Base-by-base conservation (phyloP, 1,284 basidiomycete genomes). In the Apiotrichum gamsii region DNA sequence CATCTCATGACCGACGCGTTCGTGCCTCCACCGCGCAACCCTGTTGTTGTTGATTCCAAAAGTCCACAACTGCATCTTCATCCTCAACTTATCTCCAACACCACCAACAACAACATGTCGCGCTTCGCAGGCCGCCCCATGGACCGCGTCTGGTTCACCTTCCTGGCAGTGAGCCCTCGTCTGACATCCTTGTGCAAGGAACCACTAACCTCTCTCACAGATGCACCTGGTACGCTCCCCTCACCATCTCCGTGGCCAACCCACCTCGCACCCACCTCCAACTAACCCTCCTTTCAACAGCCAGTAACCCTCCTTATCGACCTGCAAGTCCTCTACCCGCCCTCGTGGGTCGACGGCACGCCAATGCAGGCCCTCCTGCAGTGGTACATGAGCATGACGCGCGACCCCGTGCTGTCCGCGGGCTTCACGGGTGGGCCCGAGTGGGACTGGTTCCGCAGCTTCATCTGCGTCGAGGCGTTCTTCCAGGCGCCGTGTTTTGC, bases 401-500 rank as follows among this genome's bases (percentile, higher is more conserved):
- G 63, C 3, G 71, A 73, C 48, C 69, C 71, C 0, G 55, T 73
- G 29, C 47, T 73, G 13, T 39, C 45, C 8, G 65, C 64, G 3
- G 62, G 60, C n/a, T 34, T 56, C 15, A 48, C 38, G 5, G 51
- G 48, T 0, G 44, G 51, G 1, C 48, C 43, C 4, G 57, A 54
- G 8, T 65, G 65, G 58, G 56, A 43, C 8, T 73, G 70, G 70
- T 52, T 72, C 39, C 57, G 51, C 31, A 53, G 51, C 13, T 72
- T 69, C 47, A 56, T 70, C 19, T 52, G 40, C 9, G 49, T 68
- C 30, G 60, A 69, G 47, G 51, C 82, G 1, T 54, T 82, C 36
- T 86, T 90, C 67, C 87, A 90, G 65, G 66, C 89, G 0, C 87
- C 87, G 0, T 77, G 83, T 1, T 89, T 89, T 62, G 60, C 86